A percentile compares a stretch with the other conserved stretches of the same genome.
Conservation (phyloP, 2,329 filamentous ascomycete genomes). For the Colletotrichum orbiculare region DNA sequence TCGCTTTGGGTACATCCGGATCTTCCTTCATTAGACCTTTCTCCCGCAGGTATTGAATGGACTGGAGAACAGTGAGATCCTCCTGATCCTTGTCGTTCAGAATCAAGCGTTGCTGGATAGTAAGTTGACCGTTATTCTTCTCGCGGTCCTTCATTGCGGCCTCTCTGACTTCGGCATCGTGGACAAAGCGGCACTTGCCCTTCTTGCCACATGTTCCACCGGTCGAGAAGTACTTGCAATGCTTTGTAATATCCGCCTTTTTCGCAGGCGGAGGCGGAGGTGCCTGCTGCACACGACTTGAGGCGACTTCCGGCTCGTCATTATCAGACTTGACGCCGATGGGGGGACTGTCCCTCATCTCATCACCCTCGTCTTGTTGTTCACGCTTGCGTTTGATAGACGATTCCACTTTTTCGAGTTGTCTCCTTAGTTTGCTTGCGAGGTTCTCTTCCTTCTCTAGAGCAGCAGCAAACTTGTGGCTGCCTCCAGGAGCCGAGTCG, state of each 20-base stretch:
- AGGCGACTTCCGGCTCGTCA: constrained; percentile 68
- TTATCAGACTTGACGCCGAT: constrained; percentile 65
- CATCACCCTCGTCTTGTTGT: constrained; percentile 74
- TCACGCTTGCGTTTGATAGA: constrained; percentile 76
- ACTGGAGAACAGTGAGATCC: constrained; percentile 73
- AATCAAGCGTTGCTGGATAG: constrained; percentile 72
- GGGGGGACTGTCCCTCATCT: constrained; percentile 66
- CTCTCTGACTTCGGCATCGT: constrained; percentile 72
- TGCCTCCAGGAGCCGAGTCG: constrained; percentile 43
- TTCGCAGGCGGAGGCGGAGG: constrained; percentile 59
- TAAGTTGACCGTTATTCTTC: constrained; percentile 73
- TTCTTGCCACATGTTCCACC: constrained; percentile 77
- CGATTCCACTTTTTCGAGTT: constrained; percentile 77
- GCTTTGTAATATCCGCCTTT: constrained; percentile 70
- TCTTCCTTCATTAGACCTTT: constrained; percentile 62
- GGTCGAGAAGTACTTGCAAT: constrained; percentile 78
- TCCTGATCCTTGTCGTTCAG: constrained; percentile 77
- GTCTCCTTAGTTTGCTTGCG: constrained; percentile 71
- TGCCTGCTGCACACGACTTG: constrained; percentile 56
- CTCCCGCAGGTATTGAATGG: constrained; percentile 72
- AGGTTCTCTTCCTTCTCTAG: constrained; percentile 69
- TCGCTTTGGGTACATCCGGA: constrained; percentile 39
- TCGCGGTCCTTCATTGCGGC: constrained; percentile 73
- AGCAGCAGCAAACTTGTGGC: constrained; percentile 35
- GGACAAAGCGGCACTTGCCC: constrained; percentile 80